Evolutionary conservation across 768 basidiomycete species (phyloP).

Genomic region (Boletus subparvulus): DNA sequence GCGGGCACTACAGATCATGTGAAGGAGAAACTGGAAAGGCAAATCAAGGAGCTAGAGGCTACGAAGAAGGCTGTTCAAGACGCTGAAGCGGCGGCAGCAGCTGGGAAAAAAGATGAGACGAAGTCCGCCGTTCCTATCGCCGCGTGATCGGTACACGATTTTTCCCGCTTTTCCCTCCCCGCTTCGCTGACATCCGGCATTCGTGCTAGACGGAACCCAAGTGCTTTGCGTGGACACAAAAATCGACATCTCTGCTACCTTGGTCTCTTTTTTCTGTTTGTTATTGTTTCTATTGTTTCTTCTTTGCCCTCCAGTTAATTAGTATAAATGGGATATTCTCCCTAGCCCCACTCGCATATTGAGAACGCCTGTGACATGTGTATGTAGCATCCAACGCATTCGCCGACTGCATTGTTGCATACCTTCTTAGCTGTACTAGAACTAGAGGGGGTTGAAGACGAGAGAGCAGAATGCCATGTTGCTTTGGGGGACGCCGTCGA

Average conservation of each 20-base stretch:
- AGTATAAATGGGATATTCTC: conserved; percentile 9
- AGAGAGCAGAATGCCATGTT: conserved; percentile 14
- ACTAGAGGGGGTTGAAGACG: background rate
- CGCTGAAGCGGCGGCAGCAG: conserved; percentile 57
- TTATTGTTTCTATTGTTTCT: conserved; percentile 18
- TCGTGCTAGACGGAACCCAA: conserved; percentile 14
- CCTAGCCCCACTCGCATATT: conserved; percentile 8
- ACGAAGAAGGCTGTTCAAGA: conserved; percentile 67
- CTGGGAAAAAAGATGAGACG: conserved; percentile 58
- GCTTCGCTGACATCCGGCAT: background rate
- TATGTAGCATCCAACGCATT: conserved; percentile 23
- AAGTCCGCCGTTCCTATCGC: conserved; percentile 45
- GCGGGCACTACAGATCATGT: conserved; percentile 32
- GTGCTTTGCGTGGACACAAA: conserved; percentile 16
- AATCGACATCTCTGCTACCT: conserved; percentile 14
- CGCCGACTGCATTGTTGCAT: conserved; percentile 10
- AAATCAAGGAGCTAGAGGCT: conserved; percentile 67
- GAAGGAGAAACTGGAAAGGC: conserved; percentile 49
- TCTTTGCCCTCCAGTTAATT: conserved; percentile 2
- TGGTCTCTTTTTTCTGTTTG: conserved; percentile 14
- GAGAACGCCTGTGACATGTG: conserved; percentile 14
- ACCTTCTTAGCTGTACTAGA: conserved; percentile 19
- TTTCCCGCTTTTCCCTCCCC: background rate
- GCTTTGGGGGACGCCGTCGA: conserved; percentile 5
- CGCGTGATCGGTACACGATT: conserved; percentile 21